Base-by-base conservation (phyloP, 1,284 basidiomycete genomes). In the Sutorius eximius region DNA sequence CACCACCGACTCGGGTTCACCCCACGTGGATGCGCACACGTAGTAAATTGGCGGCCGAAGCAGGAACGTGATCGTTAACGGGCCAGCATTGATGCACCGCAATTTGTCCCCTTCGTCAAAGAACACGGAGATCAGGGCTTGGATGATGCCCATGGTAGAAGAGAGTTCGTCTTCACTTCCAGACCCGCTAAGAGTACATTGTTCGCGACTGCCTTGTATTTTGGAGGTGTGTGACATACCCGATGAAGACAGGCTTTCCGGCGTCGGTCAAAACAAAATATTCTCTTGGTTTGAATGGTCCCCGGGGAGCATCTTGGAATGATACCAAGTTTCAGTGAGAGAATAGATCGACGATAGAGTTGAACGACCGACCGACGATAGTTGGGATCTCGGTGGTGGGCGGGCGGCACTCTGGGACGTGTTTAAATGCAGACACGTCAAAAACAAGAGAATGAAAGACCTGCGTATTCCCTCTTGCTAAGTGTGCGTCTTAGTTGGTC, bases 231-330 rank as follows among this genome's bases (percentile, higher is more conserved):
- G 27, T 6, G 34, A 51, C 58, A 44, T 66, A 89, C 92, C 89
- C 91, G 24, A 86, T 79, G 67, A 91, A 96, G 15, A 97, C 93
- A 13, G 94, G 94, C 71, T 98, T 98, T 33, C 95, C 95, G 22
- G 95, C 94, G 61, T 95, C 86, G 0, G 93, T 97, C n/a, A 97
- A 78, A 11, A 97, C 83, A 65, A 91, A 96, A 71, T 96, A 98
- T 64, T 91, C 83, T 50, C 93, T 79, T n/a, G 82, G 82, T 49
- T 78, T 75, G 67, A 82, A 87, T n/a, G 68, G 57, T 18, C 61
- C 61, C 2, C 52, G 56, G 3, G 51, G 51, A 29, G 47, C 47
- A 56, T 53, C 60, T 79, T 55, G 60, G 51, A 29, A 56, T 57
- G 37, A 49, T 7, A 40, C 6, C 22, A 42, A 41, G 52, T 36